Evolutionary conservation across 345 rosid species (phyloP).

Genomic region (thale cress (Arabidopsis thaliana)): TAIR10.1 NC_003070.9:3616001-3616500

Average conservation of each 20-base stretch:
- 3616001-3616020: not conserved
- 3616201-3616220: not conserved
- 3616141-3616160: conserved; percentile 16
- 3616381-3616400: too few relatives aligned
- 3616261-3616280: not conserved
- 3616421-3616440: too few relatives aligned
- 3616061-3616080: not conserved
- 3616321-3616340: not conserved
- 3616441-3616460: too few relatives aligned
- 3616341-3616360: not conserved
- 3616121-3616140: not conserved
- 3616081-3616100: conserved; percentile 32
- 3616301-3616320: not conserved
- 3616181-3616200: not conserved
- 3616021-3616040: not conserved
- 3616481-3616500: too few relatives aligned
- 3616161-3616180: conserved; percentile 1
- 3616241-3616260: conserved; percentile 13
- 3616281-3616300: conserved; percentile 1
- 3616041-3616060: not conserved
- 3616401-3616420: too few relatives aligned
- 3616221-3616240: conserved; percentile 22
- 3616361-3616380: too few relatives aligned
- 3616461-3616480: too few relatives aligned
- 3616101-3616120: conserved; percentile 27